Evolutionary conservation across 148 eudicot genomes (phyloP).

Genomic region (Nepenthes mirabilis): DNA sequence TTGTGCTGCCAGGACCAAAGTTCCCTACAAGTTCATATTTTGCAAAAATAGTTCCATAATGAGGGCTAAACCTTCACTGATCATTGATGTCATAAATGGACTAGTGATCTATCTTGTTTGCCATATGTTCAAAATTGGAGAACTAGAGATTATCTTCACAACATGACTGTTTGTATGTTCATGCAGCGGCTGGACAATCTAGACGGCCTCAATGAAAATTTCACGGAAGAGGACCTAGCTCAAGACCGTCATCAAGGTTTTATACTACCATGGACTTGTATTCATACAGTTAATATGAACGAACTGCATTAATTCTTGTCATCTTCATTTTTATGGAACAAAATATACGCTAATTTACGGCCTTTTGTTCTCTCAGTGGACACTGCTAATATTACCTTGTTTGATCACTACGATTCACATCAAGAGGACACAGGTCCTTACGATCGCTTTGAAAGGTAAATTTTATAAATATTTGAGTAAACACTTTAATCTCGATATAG

Average conservation of each 20-base stretch:
- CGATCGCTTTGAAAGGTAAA: constrained; percentile 76
- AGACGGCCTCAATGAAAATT: constrained; percentile 41
- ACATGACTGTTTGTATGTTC: constrained; percentile 1
- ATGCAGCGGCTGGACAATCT: constrained; percentile 64
- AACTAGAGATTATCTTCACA: too few relatives aligned
- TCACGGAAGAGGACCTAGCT: constrained; percentile 31
- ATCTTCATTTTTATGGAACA: background rate
- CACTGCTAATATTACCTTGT: constrained; percentile 66
- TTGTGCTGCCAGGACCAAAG: too few relatives aligned
- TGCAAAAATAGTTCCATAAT: too few relatives aligned
- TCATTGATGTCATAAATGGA: too few relatives aligned
- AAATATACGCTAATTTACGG: constrained; percentile 4
- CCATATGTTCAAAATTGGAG: too few relatives aligned
- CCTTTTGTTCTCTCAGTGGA: constrained; percentile 38
- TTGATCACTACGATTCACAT: constrained; percentile 40
- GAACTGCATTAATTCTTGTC: background rate
- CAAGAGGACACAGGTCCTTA: constrained; percentile 33
- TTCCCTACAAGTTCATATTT: too few relatives aligned
- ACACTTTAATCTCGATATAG: background rate
- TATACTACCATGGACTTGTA: background rate
- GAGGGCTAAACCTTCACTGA: too few relatives aligned
- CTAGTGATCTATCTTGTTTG: too few relatives aligned
- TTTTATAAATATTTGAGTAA: background rate
- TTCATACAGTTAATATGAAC: too few relatives aligned
- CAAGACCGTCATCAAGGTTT: constrained; percentile 75